Evolutionary conservation across 768 basidiomycete genomes (phyloP), one percentile per base, ranked within the genome.

Genomic region (Lactifluus subvellereus): DNA sequence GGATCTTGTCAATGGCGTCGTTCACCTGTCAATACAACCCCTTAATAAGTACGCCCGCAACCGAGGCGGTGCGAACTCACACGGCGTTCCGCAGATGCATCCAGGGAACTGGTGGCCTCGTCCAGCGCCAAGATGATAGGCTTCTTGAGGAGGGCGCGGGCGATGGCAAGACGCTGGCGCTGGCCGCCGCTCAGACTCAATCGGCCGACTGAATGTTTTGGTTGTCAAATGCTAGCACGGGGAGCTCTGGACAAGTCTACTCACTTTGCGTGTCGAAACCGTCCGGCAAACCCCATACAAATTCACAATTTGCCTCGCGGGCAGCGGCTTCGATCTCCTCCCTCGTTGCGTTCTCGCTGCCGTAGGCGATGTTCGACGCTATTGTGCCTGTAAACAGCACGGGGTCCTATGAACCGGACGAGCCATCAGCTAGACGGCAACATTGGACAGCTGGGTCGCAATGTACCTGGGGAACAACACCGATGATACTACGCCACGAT

Each of bases 311-410:
- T 2, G 96, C 96, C 62, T 91, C 83, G 20, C 89, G 80, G 0
- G 94, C 95, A 0, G 93, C 95, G 33, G 85, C 77, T 72, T 97
- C 92, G 22, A 98, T 90, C 62, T 96, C 84, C 67, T 86, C 85
- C 22, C 89, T 80, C 0, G 91, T 90, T 0, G 85, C 91, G 20
- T 81, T 75, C 9, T 83, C 79, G 54, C 87, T 82, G 2, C 95
- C 95, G 69, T 90, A 98, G 0, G 94, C 88, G 65, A 96, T 98
- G 69, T 98, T 98, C 2, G 91, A 89, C 2, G 93, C 93, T 55
- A 98, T 95, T 0, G 94, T 96, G 2, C 94, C 93, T 2, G 89
- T 88, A 74, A 97, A 97, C 33, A 97, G 74, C 2, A 94, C 84
- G 0, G 94, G 92, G 65, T 96, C 94, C 77, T 80, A 48, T 16